These are phyloP conservation scores for Trichomonas tenax DNA, from an alignment of 208 protist genomes.

Conservation along the genomic window DNA sequence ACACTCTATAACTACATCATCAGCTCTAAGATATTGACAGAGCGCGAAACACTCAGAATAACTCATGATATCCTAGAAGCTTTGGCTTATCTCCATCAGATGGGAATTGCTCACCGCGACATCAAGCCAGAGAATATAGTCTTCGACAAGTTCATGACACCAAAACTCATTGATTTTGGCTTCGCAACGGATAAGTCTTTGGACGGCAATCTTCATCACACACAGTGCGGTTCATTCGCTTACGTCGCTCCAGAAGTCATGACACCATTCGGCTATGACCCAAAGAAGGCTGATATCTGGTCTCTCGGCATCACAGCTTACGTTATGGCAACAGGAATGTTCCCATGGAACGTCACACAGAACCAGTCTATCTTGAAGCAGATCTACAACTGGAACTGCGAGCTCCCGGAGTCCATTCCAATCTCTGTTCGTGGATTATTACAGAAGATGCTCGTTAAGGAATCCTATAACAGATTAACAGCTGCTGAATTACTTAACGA, in stretches of 20 bases:
- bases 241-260: neutral
- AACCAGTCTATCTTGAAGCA: neutral
- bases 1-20: neutral
- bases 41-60: neutral
- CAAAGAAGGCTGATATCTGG: neutral
- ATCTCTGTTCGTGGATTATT: neutral
- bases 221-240: neutral
- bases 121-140: neutral
- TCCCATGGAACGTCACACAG: neutral
- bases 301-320: neutral
- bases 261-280: neutral
- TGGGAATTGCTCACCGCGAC: neutral
- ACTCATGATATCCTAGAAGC: neutral
- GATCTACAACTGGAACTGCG: neutral
- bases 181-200: neutral
- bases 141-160: neutral
- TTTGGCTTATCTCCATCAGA: neutral
- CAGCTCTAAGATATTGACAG: neutral
- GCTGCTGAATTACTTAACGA: neutral
- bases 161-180: neutral
- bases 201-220: neutral
- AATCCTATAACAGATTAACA: neutral
- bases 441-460: neutral
- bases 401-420: neutral
- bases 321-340: neutral